Conservation (phyloP, 257 asterid genomes). For the Solanum bulbocastanum region DNA sequence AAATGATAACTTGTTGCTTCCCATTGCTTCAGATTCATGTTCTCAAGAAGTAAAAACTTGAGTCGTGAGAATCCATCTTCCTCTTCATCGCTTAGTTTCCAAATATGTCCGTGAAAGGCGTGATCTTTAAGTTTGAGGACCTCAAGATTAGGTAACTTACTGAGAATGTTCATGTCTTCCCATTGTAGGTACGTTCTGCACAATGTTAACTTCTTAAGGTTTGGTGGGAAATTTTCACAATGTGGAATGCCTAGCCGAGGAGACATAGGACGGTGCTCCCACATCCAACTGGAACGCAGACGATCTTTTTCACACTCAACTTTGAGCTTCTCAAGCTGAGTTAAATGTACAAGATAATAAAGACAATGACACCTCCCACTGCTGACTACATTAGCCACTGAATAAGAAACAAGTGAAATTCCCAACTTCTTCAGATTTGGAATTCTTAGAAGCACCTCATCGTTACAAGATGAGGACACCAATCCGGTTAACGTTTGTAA, state of each 20-base stretch:
- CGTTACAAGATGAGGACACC: not conserved
- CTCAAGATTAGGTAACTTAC: not conserved
- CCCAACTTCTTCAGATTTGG: not conserved
- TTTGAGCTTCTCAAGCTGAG: not conserved
- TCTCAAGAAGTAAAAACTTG: not conserved
- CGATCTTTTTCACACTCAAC: not conserved
- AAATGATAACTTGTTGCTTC: not conserved
- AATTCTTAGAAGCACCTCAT: not conserved
- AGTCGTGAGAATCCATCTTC: not conserved
- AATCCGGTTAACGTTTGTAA: not conserved
- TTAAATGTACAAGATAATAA: not conserved
- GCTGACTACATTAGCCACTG: not conserved
- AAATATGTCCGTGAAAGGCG: not conserved
- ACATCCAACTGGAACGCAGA: no score
- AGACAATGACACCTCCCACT: not conserved
- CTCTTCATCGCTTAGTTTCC: not conserved
- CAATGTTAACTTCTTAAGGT: not conserved
- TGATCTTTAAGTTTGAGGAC: not conserved
- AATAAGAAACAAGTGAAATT: not conserved
- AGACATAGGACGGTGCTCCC: no score
- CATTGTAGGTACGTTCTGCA: not conserved
- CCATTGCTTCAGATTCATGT: not conserved
- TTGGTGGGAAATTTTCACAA: not conserved
- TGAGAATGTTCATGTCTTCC: not conserved
- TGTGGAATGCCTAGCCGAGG: not conserved